Evolutionary conservation across 2,329 filamentous ascomycete species (phyloP), one percentile per base, ranked within the genome.

Genomic region (Aplosporella prunicola): DNA sequence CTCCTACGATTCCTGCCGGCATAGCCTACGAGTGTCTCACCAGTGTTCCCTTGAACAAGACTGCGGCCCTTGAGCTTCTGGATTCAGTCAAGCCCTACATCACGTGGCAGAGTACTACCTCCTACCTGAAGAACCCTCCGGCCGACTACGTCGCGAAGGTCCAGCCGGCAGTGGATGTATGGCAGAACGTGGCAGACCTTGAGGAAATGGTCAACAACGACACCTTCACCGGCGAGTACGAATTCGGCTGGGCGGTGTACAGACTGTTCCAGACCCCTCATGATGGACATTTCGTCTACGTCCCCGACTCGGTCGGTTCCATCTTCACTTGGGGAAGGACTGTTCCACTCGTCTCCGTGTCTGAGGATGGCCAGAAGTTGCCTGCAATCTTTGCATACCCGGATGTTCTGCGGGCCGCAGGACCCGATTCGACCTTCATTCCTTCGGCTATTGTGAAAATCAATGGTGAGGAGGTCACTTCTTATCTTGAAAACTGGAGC

Each of bases 201-300:
- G 55, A 57, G 35, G 41, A 42, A 5, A 63, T 64, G 23, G 55
- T 63, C 2, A 47, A 52, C n/a, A 47, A 45, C 35, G 57, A 50
- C 23, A 39, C 43, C 6, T 67, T 64, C 40, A 45, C 44, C 9
- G 64, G 58, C 24, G 64, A 68, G 39, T 66, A 61, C 33, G 56
- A 59, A 5, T 62, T 62, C 39, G 57, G 57, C 9, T 53, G 45
- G 18, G 72, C 71, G 24, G 57, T 80, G 3, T 65, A 68, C 32
- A 48, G 61, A 32, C 55, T 74, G 6, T 62, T 77, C 23, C 63
- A 65, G 16, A 62, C 62, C 2, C 71, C 73, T 3, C 76, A 82
- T 46, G 79, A 84, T 50, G 76, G 77, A 1, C 80, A 84, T 49
- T 76, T 80, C 34, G 58, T 63, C 2, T 76, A 69, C 48, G 57